Percentiles rank a stretch among this genome's conserved stretches.
Conservation (phyloP, 78 protist species). For the Anaeramoeba flamelloides region DNA sequence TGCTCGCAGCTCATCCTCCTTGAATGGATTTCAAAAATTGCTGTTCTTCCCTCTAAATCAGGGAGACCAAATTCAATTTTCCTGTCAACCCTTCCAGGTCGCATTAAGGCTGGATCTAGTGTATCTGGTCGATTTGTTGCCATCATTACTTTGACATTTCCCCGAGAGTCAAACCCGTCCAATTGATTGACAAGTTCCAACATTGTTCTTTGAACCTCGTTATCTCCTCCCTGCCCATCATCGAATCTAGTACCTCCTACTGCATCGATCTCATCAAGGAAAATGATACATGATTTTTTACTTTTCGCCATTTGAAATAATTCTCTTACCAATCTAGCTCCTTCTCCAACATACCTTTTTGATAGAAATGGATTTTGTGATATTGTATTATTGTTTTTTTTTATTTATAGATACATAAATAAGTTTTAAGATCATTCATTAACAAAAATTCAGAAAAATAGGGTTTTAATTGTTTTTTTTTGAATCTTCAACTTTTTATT, state of each 20-base stretch:
- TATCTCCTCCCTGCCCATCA: conserved; percentile 90
- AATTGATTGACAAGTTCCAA: conserved; percentile 95
- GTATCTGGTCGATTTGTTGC: conserved; percentile 92
- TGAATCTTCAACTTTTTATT: too few species aligned
- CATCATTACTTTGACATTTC: conserved; percentile 95
- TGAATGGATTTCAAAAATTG: conserved; percentile 78
- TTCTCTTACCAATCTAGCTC: conserved; percentile 98
- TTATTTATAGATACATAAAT: too few species aligned
- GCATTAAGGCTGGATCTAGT: conserved; percentile 92
- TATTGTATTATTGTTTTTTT: too few species aligned
- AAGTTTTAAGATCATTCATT: too few species aligned
- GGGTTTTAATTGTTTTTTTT: too few species aligned
- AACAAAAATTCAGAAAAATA: too few species aligned
- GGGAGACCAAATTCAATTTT: conserved; percentile 92
- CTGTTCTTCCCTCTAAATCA: conserved; percentile 81
- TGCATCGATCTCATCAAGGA: conserved; percentile 98
- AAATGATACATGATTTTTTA: conserved; percentile 90
- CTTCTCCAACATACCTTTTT: conserved; percentile 69
- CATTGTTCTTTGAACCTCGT: conserved; percentile 99
- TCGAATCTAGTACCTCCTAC: conserved; percentile 90
- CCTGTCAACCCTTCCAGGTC: conserved; percentile 97
- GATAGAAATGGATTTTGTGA: too few species aligned
- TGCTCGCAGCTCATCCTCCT: conserved; percentile 61
- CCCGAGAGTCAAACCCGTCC: conserved; percentile 98
- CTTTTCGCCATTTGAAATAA: conserved; percentile 91